These are phyloP conservation scores for Cyclostephanos tholiformis DNA, from an alignment of 108 stramenopile species.

Conservation along the genomic window DNA sequence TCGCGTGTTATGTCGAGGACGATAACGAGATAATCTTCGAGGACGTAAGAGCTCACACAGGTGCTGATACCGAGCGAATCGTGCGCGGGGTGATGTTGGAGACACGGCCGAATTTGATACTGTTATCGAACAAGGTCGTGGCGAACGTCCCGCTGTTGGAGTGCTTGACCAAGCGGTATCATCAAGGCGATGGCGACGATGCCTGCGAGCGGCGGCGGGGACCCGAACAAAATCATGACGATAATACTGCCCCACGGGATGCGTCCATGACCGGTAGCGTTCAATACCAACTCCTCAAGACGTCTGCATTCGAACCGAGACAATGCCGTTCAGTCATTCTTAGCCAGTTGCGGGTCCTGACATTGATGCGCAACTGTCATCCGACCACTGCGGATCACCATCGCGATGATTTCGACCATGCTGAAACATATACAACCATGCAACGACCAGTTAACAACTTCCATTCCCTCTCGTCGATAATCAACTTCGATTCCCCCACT, in stretches of 20 bases:
- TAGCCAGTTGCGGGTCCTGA: conserved; percentile 72
- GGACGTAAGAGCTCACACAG: conserved; percentile 40
- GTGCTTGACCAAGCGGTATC: conserved; percentile 25
- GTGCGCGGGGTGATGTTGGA: conserved; percentile 57
- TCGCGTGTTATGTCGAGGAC: conserved; percentile 79
- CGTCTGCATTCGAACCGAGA: conserved; percentile 70
- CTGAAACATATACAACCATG: conserved; percentile 10
- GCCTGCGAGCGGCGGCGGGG: conserved; percentile 1
- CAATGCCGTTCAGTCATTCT: conserved; percentile 66
- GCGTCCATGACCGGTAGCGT: conserved; percentile 31
- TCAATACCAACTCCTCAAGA: conserved; percentile 81
- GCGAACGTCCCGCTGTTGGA: conserved; percentile 52
- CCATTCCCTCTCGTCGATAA: conserved; percentile 73
- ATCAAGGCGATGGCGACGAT: conserved; percentile 26
- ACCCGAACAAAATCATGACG: background rate
- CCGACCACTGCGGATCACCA: background rate
- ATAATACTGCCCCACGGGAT: background rate
- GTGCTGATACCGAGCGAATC: conserved; percentile 56
- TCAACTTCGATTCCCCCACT: conserved; percentile 81
- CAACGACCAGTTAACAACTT: conserved; percentile 37
- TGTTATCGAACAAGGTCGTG: conserved; percentile 58
- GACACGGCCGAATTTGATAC: conserved; percentile 65
- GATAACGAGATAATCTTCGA: conserved; percentile 76
- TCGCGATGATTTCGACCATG: conserved; percentile 28
- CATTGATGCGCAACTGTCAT: conserved; percentile 47